phyloP scores from a whole-genome alignment of 352 stramenopile species.

The Phytophthora citricola region DNA sequence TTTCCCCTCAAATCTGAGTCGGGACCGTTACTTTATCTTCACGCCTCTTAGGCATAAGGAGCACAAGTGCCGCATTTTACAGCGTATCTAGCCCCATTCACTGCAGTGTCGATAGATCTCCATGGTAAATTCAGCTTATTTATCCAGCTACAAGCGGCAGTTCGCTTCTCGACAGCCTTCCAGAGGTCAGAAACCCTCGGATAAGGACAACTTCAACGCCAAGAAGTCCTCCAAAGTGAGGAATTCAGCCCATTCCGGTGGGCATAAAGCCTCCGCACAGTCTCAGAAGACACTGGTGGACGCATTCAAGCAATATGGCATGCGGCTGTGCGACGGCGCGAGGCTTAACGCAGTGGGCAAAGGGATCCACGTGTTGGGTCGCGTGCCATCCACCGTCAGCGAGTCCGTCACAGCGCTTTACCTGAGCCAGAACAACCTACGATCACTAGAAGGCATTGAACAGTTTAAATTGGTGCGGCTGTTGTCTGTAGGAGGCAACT shows the following conservation, averaged over 20 bases:
- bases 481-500: conserved; percentile 72
- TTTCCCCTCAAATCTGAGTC: conserved; percentile 3
- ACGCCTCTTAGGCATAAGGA: conserved; percentile 32
- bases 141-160: conserved; percentile 32
- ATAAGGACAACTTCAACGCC: conserved; percentile 17
- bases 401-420: conserved; percentile 68
- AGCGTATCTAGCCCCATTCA: neutral
- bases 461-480: conserved; percentile 70
- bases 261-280: conserved; percentile 4
- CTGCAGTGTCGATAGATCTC: neutral
- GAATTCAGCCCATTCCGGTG: conserved; percentile 10
- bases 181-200: conserved; percentile 1
- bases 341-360: conserved; percentile 81
- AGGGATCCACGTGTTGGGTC: conserved; percentile 54
- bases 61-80: conserved; percentile 5
- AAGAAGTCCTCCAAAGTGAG: conserved; percentile 30
- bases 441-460: conserved; percentile 52
- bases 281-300: conserved; percentile 61
- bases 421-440: conserved; percentile 83
- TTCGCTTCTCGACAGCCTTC: conserved; percentile 32
- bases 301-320: conserved; percentile 74
- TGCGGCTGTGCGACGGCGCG: conserved; percentile 71
- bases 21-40: conserved; percentile 6
- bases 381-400: conserved; percentile 51
- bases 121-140: conserved; percentile 7